Evolutionary conservation across 352 stramenopile species (phyloP).

Genomic region (Pythium dissotocum): DNA sequence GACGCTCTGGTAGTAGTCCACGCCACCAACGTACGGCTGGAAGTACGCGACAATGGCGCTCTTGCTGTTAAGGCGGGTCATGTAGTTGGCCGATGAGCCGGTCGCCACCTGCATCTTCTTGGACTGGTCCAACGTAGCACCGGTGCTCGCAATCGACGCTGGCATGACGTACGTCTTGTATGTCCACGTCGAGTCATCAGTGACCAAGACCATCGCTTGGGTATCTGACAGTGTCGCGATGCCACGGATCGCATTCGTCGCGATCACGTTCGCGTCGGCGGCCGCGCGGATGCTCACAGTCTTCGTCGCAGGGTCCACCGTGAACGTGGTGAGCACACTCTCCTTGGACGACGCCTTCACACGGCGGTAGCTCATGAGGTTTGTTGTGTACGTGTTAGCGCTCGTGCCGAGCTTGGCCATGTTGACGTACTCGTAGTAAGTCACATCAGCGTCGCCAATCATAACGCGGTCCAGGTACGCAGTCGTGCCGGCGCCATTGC

Average conservation of each 20-base stretch:
- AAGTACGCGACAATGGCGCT: conserved; percentile 57
- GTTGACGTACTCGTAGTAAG: conserved; percentile 52
- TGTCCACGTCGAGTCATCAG: conserved; percentile 12
- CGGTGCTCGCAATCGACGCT: conserved; percentile 27
- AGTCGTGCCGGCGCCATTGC: conserved; percentile 64
- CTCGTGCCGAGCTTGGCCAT: conserved; percentile 48
- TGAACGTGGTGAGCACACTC: conserved; percentile 54
- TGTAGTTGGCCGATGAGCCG: conserved; percentile 39
- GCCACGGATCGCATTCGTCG: conserved; percentile 37
- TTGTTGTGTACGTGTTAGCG: conserved; percentile 36
- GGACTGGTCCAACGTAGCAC: conserved; percentile 23
- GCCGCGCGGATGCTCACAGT: conserved; percentile 26
- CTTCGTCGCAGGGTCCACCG: conserved; percentile 35
- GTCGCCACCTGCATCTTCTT: conserved; percentile 31
- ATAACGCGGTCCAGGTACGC: conserved; percentile 52
- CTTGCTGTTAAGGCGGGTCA: conserved; percentile 35
- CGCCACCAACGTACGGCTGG: conserved; percentile 33
- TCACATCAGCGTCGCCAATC: conserved; percentile 23
- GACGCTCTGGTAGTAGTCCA: conserved; percentile 38
- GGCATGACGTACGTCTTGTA: conserved; percentile 37
- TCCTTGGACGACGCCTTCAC: conserved; percentile 26
- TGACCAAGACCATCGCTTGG: conserved; percentile 37
- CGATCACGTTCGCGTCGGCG: conserved; percentile 25
- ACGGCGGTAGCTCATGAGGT: conserved; percentile 52
- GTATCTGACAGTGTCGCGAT: conserved; percentile 62